phyloP scores from a whole-genome alignment of 208 protist genomes.

The Acanthamoeba lenticulata region DNA sequence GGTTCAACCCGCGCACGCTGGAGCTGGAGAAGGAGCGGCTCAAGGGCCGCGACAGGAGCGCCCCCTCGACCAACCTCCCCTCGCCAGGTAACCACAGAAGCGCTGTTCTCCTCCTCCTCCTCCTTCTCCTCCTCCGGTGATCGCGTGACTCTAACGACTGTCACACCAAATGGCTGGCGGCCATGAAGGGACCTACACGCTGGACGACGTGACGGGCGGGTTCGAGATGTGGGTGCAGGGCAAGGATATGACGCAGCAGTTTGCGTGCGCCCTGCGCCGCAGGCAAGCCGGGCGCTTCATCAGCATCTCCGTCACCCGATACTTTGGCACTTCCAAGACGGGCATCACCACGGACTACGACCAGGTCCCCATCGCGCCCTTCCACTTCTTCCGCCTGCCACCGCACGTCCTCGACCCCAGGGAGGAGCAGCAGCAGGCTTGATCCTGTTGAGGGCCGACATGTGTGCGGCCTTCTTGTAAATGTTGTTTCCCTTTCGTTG shows the following conservation, averaged over 20 bases:
- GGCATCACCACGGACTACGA: slow-evolving; percentile 32
- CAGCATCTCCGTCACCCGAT: background rate
- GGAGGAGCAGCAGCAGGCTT: background rate
- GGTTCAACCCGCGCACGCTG: slow-evolving; percentile 29
- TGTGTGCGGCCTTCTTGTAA: too few relatives aligned
- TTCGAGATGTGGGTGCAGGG: slow-evolving; percentile 45
- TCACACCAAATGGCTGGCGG: background rate
- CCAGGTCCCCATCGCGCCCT: background rate
- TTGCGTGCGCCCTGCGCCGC: background rate
- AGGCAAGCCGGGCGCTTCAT: slow-evolving; percentile 42
- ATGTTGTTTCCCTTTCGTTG: too few relatives aligned
- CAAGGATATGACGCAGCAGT: slow-evolving; percentile 9
- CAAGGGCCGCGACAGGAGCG: background rate
- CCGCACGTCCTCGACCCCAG: slow-evolving; percentile 11
- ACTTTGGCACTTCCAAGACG: background rate
- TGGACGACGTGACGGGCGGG: background rate
- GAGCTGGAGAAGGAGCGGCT: background rate
- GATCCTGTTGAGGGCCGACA: too few relatives aligned
- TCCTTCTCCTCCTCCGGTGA: background rate
- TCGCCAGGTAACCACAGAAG: too few relatives aligned
- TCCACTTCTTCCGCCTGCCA: slow-evolving; percentile 6
- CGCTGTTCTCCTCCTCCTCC: background rate
- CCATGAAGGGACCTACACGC: background rate
- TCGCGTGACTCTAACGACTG: background rate
- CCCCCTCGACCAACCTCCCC: background rate